phyloP scores from a whole-genome alignment of 2,329 filamentous ascomycete species.

The Neoscytalidium dimidiatum region DNA sequence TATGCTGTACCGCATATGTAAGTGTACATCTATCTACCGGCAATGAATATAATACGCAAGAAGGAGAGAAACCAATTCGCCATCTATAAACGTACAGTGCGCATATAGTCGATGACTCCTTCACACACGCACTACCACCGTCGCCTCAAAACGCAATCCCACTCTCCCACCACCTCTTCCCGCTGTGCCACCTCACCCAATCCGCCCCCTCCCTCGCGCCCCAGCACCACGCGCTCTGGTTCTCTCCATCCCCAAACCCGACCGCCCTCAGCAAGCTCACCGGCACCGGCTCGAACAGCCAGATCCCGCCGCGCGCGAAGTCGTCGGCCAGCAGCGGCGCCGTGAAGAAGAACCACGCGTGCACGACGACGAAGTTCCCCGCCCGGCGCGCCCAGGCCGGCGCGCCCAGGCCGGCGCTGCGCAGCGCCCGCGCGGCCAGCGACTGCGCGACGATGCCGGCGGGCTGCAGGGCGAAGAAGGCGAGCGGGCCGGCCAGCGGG shows the following conservation, averaged over 20 bases:
- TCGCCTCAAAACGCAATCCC: constrained; percentile 47
- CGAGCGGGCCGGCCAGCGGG: constrained; percentile 54
- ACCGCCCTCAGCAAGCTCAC: constrained; percentile 69
- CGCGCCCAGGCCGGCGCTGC: constrained; percentile 30
- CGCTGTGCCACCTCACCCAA: constrained; percentile 60
- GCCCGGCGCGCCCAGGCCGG: constrained; percentile 52
- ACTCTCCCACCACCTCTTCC: constrained; percentile 65
- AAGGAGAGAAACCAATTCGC: no score
- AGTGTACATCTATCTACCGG: no score
- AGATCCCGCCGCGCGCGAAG: constrained; percentile 71
- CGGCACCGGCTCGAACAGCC: constrained; percentile 81
- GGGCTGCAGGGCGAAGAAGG: constrained; percentile 74
- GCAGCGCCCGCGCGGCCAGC: constrained; percentile 34
- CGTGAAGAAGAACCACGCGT: constrained; percentile 70
- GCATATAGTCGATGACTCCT: neutral
- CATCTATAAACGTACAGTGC: no score
- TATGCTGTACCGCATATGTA: no score
- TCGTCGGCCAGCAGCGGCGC: constrained; percentile 71
- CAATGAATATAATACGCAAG: no score
- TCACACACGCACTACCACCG: neutral
- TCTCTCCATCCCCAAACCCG: constrained; percentile 62
- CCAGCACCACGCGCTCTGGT: constrained; percentile 70
- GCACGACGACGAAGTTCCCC: constrained; percentile 63
- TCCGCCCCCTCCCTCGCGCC: constrained; percentile 34
- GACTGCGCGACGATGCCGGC: constrained; percentile 66